These are phyloP conservation scores for Claviceps pazoutovae DNA, from an alignment of 2,329 filamentous ascomycete genomes.

Conservation along the genomic window DNA sequence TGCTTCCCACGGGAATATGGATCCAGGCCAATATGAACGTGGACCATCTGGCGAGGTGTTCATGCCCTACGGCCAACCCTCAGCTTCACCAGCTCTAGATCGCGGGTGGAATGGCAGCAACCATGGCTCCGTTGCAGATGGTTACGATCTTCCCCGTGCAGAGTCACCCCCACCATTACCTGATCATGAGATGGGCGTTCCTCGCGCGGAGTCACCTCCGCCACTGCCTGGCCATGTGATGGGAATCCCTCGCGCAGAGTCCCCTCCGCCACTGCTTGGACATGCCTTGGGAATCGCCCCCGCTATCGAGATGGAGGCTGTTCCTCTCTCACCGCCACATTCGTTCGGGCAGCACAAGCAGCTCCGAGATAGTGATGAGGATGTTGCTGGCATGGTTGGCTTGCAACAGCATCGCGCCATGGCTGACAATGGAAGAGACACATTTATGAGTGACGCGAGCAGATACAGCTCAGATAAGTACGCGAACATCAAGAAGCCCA, in stretches of 20 bases:
- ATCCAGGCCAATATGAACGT: slow-evolving; percentile 22
- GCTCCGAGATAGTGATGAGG: slow-evolving; percentile 51
- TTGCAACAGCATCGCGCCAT: slow-evolving; percentile 41
- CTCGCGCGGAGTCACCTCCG: slow-evolving; percentile 50
- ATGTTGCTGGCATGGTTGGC: slow-evolving; percentile 61
- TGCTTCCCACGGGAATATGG: slow-evolving; percentile 22
- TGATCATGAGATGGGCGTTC: slow-evolving; percentile 24
- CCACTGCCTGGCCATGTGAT: slow-evolving; percentile 38
- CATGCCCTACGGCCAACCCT: slow-evolving; percentile 17
- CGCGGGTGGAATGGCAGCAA: slow-evolving; percentile 4
- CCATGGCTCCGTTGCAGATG: slow-evolving; percentile 20
- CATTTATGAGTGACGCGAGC: slow-evolving; percentile 51
- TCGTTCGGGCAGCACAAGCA: slow-evolving; percentile 32
- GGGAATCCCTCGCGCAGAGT: slow-evolving; percentile 41
- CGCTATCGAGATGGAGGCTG: slow-evolving; percentile 69
- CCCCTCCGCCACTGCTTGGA: slow-evolving; percentile 46
- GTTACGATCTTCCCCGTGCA: slow-evolving; percentile 39
- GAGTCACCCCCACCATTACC: slow-evolving; percentile 53
- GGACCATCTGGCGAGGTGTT: slow-evolving; percentile 13
- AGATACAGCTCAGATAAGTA: slow-evolving; percentile 63
- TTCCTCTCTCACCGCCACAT: slow-evolving; percentile 28
- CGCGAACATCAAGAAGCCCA: slow-evolving; percentile 5
- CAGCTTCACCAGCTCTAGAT: slow-evolving; percentile 7
- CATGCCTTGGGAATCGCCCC: slow-evolving; percentile 35
- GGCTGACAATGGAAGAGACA: slow-evolving; percentile 27